Conservation (phyloP, 352 stramenopile genomes). For the Phytophthora multivora region DNA sequence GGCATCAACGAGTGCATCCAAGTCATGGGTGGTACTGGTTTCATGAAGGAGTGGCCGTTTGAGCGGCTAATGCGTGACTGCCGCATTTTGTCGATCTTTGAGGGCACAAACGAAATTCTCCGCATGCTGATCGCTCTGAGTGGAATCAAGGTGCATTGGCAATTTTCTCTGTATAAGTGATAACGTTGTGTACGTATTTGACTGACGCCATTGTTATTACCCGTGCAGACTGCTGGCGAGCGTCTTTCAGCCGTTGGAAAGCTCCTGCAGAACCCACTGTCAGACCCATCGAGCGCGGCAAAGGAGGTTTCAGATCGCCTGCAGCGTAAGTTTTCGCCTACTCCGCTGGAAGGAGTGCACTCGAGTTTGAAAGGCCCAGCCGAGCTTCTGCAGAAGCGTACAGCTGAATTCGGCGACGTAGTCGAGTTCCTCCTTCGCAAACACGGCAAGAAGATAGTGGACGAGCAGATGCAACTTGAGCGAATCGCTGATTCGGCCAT, state of each 20-base stretch:
- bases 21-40: constrained; percentile 88
- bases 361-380: constrained; percentile 58
- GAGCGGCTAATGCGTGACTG: constrained; percentile 92
- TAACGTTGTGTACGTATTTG: constrained; percentile 1
- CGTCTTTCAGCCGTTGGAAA: constrained; percentile 78
- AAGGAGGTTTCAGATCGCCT: constrained; percentile 83
- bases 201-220: constrained; percentile 3
- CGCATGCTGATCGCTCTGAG: constrained; percentile 92
- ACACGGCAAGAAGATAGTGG: constrained; percentile 88
- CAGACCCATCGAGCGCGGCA: constrained; percentile 63
- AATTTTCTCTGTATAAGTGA: constrained; percentile 1
- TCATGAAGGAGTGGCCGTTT: constrained; percentile 93
- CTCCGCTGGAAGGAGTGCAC: constrained; percentile 74
- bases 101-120: constrained; percentile 93
- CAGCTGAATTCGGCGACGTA: constrained; percentile 74
- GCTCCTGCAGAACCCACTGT: constrained; percentile 84
- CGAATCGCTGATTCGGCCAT: constrained; percentile 87
- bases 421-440: constrained; percentile 82
- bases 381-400: constrained; percentile 72
- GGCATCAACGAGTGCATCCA: constrained; percentile 91
- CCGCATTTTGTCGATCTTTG: constrained; percentile 92
- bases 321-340: constrained; percentile 80
- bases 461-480: constrained; percentile 89
- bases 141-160: constrained; percentile 66
- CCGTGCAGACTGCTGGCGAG: constrained; percentile 69